Evolutionary conservation across 2,329 filamentous ascomycete species (phyloP), one percentile per base, ranked within the genome.

Genomic region (Blastomyces gilchristii): DNA sequence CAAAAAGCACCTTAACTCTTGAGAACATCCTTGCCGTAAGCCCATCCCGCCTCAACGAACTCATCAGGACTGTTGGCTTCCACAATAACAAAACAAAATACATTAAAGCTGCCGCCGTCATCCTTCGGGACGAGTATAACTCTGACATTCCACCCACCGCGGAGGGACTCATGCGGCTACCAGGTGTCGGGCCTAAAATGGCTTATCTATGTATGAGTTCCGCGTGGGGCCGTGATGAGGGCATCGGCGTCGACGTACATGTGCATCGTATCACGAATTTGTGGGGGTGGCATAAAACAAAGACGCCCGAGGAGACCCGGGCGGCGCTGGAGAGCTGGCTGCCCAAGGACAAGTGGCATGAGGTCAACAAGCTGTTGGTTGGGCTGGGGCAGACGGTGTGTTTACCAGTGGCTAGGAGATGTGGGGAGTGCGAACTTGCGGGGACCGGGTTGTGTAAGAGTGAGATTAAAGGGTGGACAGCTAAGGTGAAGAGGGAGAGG

Each of bases 121-220:
- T 96, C 43, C 80, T 96, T 34, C 82, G 85, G 56, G 87, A 93
- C 70, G 74, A 85, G 61, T 90, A 84, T 76, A 73, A 79, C 64
- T 85, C 85, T 60, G 92, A 97, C 71, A 94, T 97, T 62, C 92
- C 92, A 0, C 81, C 87, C 65, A 89, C 87, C 0, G 85, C 93
- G 60, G 82, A 86, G 66, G 91, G 88, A 0, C 81, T 97, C 25
- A 86, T 87, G 60, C 84, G 85, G 1, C 82, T 96, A 0, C 91
- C 91, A 0, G 92, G 92, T 5, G 92, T 97, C 0, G 92, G 92
- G 0, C 92, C 92, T 39, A 97, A 97, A 77, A 97, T 97, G 92
- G 91, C 88, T 14, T 92, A 94, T 74, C 83, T 97, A 28, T 93
- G 89, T 73, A 84, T 96, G 79, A 88, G 87, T 57, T 88, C 88